These are phyloP conservation scores for Tylopilus orsonianus DNA, from an alignment of 1,284 basidiomycete species.

Conservation along the genomic window DNA sequence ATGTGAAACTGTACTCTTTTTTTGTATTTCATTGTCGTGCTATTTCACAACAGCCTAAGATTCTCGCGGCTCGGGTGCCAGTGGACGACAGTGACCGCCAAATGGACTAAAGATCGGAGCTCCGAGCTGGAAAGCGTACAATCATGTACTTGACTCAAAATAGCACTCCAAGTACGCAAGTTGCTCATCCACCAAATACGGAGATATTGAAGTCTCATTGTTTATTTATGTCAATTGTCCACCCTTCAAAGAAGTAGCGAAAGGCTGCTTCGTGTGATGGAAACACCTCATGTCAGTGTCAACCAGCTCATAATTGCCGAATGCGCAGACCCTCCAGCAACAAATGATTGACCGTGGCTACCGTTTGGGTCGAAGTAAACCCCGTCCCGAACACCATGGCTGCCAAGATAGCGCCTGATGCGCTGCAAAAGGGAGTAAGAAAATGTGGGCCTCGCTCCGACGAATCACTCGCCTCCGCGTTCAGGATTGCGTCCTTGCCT, in stretches of 20 bases:
- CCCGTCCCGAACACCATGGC: conserved; percentile 72
- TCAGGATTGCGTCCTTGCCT: conserved; percentile 77
- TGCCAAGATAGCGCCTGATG: conserved; percentile 69
- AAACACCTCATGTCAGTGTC: conserved; percentile 16
- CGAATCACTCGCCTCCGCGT: conserved; percentile 53
- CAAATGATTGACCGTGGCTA: conserved; percentile 72
- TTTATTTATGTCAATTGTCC: conserved; percentile 8
- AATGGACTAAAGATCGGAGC: too few species aligned
- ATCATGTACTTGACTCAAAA: too few species aligned
- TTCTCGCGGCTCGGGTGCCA: too few species aligned
- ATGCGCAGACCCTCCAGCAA: conserved; percentile 54
- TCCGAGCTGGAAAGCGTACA: too few species aligned
- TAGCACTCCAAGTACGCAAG: too few species aligned
- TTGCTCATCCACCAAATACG: too few species aligned
- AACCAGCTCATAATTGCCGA: conserved; percentile 69
- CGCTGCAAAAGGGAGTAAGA: conserved; percentile 45
- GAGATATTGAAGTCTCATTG: too few species aligned
- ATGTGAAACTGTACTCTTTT: too few species aligned
- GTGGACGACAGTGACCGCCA: too few species aligned
- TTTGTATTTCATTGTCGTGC: too few species aligned
- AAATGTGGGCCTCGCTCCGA: neutral
- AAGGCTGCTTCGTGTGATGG: neutral
- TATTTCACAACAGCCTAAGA: too few species aligned
- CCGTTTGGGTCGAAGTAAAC: conserved; percentile 70
- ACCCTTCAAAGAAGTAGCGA: conserved; percentile 6